A percentile compares a stretch with the other conserved stretches of the same genome.
These are phyloP conservation scores for Brachypodium distachyon DNA, from an alignment of 202 grass and related monocot genomes.

Conservation along the genomic window DNA sequence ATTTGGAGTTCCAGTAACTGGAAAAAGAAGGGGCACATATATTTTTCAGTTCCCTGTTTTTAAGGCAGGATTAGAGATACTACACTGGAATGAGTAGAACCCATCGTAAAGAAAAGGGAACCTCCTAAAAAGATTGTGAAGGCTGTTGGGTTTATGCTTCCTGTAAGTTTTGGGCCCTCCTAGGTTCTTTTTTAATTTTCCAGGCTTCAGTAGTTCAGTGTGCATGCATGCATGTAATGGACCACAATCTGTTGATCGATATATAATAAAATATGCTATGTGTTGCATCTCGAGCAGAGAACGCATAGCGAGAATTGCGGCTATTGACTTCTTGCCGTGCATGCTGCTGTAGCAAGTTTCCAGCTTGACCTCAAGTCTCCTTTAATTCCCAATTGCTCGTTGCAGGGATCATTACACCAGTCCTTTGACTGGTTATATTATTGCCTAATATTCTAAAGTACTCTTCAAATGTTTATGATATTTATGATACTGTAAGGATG, in stretches of 20 bases:
- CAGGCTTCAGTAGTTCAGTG: background rate
- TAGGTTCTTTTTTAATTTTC: slow-evolving; percentile 1
- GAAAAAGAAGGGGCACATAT: background rate
- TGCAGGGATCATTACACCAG: background rate
- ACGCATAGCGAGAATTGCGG: slow-evolving; percentile 18
- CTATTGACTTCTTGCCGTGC: slow-evolving; percentile 34
- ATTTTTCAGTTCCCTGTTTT: background rate
- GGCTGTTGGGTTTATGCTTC: background rate
- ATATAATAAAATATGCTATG: background rate
- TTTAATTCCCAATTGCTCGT: slow-evolving; percentile 2
- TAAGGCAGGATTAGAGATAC: background rate
- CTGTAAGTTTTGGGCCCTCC: background rate
- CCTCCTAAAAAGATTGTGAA: too few species aligned
- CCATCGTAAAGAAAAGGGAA: background rate
- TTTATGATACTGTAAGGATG: background rate
- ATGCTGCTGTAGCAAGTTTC: background rate
- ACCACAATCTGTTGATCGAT: background rate
- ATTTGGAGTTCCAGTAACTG: background rate
- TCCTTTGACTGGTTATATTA: background rate
- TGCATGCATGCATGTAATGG: slow-evolving; percentile 8
- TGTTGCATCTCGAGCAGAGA: slow-evolving; percentile 18
- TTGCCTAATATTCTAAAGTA: too few species aligned
- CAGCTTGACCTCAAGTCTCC: slow-evolving; percentile 23
- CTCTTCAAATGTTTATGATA: background rate
- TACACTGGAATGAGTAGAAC: background rate